Evolutionary conservation across 2,329 filamentous ascomycete species (phyloP).

Genomic region (Conoideocrella luteorostrata): DNA sequence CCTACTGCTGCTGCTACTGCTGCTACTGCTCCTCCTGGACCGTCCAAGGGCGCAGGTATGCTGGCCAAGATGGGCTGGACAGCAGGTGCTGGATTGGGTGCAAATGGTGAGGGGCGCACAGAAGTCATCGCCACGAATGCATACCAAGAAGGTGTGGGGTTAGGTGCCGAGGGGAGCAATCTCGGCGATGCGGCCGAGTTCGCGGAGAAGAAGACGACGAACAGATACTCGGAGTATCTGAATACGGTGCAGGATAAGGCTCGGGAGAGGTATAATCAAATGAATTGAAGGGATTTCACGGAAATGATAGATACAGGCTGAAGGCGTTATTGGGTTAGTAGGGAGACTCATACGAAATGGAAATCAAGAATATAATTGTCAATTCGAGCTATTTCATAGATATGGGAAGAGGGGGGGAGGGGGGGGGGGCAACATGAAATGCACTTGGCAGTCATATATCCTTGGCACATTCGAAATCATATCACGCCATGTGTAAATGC

Average conservation of each 20-base stretch:
- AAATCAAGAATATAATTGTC: no score
- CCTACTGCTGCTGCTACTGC: conserved; percentile 23
- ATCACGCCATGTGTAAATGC: no score
- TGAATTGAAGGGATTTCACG: no score
- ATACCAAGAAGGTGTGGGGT: conserved; percentile 61
- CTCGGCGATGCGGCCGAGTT: conserved; percentile 61
- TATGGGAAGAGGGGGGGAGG: no score
- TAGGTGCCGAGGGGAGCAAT: conserved; percentile 64
- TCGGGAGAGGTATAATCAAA: conserved; percentile 56
- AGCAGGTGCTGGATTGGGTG: conserved; percentile 58
- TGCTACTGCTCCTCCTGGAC: conserved; percentile 24
- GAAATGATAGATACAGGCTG: not conserved
- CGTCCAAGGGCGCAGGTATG: conserved; percentile 60
- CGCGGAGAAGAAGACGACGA: conserved; percentile 54
- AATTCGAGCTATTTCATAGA: no score
- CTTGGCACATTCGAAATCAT: no score
- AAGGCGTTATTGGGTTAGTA: no score
- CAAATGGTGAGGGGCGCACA: conserved; percentile 54
- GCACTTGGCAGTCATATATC: no score
- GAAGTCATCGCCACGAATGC: conserved; percentile 58
- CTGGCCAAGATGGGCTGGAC: conserved; percentile 70
- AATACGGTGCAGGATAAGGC: conserved; percentile 60
- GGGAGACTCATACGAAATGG: not conserved
- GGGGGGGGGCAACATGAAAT: no score
- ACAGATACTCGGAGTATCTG: conserved; percentile 56